phyloP scores from a whole-genome alignment of 208 protist species.

The Trypanosoma congolense region DNA sequence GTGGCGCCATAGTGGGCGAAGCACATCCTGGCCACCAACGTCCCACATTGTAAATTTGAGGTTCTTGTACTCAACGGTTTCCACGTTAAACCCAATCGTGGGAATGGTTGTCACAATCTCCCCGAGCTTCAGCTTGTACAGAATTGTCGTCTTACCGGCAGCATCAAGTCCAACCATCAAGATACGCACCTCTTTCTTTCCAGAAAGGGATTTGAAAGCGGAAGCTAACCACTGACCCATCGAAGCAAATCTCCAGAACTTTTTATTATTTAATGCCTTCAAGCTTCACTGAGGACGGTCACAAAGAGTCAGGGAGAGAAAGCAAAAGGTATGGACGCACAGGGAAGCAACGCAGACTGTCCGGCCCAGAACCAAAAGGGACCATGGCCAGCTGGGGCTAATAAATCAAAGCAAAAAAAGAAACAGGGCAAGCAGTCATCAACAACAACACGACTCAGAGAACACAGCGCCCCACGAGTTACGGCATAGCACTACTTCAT shows the following conservation, averaged over 20 bases:
- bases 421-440: too few relatives aligned
- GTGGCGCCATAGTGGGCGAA: conserved; percentile 95
- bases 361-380: too few relatives aligned
- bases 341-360: too few relatives aligned
- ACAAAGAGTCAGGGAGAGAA: too few relatives aligned
- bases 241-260: not conserved
- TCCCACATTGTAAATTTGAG: conserved; percentile 96
- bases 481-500: conserved; percentile 44
- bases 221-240: conserved; percentile 47
- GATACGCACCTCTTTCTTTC: conserved; percentile 95
- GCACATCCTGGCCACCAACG: conserved; percentile 95
- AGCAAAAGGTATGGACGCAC: too few relatives aligned
- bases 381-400: too few relatives aligned
- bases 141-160: conserved; percentile 97
- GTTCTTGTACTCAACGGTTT: conserved; percentile 97
- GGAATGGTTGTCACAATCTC: conserved; percentile 96
- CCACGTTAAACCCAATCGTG: conserved; percentile 97
- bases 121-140: conserved; percentile 97
- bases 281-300: too few relatives aligned
- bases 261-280: conserved; percentile 1
- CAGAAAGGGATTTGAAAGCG: conserved; percentile 81
- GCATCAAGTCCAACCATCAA: conserved; percentile 98
- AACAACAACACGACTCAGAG: too few relatives aligned
- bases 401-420: too few relatives aligned
- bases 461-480: too few relatives aligned